Percentiles rank a stretch among this genome's conserved stretches.
Conservation (phyloP, 306 rosid species). For the Fragaria iinumae region DNA sequence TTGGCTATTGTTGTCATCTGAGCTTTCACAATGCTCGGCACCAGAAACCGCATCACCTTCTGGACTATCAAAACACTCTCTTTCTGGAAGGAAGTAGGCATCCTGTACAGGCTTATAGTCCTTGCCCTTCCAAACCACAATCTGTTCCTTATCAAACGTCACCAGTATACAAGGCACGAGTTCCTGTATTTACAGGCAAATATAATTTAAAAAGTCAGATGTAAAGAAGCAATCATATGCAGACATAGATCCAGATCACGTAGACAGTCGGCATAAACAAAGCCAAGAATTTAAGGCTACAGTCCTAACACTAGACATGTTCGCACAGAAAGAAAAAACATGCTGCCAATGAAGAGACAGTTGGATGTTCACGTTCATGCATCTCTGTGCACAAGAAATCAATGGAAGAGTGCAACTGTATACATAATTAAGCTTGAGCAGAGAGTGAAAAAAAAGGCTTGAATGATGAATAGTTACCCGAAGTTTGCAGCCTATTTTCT, state of each 20-base stretch:
- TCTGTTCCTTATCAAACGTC: slow-evolving; percentile 83
- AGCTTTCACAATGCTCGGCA: slow-evolving; percentile 15
- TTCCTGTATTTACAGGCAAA: slow-evolving; percentile 50
- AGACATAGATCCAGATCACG: background rate
- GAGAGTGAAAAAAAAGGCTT: background rate
- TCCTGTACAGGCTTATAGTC: slow-evolving; percentile 45
- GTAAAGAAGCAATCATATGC: background rate
- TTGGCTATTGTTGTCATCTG: slow-evolving; percentile 15
- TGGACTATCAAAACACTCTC: slow-evolving; percentile 45
- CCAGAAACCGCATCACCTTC: slow-evolving; percentile 20
- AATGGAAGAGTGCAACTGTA: background rate
- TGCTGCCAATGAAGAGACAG: background rate
- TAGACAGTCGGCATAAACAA: background rate
- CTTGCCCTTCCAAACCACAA: slow-evolving; percentile 83
- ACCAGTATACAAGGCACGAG: slow-evolving; percentile 85
- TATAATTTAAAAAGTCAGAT: background rate
- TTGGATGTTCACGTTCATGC: background rate
- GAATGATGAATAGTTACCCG: slow-evolving; percentile 40
- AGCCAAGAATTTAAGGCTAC: background rate
- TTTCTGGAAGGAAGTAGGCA: slow-evolving; percentile 44
- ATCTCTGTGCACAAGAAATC: background rate
- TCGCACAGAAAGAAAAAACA: background rate
- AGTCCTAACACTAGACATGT: background rate
- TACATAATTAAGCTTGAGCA: background rate
- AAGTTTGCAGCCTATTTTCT: slow-evolving; percentile 93